These are phyloP conservation scores for Ophiostoma populinum DNA, from an alignment of 2,329 filamentous ascomycete species.

Conservation along the genomic window DNA sequence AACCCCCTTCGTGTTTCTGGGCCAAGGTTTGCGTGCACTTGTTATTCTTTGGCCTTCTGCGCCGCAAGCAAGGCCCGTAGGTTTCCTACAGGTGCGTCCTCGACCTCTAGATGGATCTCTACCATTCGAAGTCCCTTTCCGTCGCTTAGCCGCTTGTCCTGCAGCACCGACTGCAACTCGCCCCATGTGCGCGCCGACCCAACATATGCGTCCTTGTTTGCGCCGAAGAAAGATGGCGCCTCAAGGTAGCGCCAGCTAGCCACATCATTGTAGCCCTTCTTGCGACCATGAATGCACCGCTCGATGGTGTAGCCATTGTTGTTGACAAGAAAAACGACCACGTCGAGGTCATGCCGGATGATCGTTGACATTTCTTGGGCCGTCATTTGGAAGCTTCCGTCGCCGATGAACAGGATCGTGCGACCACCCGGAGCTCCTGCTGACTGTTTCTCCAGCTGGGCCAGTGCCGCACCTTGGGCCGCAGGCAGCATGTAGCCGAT, in stretches of 20 bases:
- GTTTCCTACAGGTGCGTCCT: neutral
- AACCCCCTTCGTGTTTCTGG: too few species aligned
- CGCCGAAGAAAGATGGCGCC: neutral
- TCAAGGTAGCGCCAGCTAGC: conserved; percentile 1
- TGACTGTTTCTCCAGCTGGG: neutral
- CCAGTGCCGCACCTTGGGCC: neutral
- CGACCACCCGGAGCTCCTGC: neutral
- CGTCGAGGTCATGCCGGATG: neutral
- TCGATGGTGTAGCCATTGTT: conserved; percentile 2
- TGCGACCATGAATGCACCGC: conserved; percentile 1
- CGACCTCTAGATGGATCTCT: conserved; percentile 1
- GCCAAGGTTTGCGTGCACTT: too few species aligned
- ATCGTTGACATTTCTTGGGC: neutral
- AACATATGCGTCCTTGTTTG: neutral
- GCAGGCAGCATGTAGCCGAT: conserved; percentile 2
- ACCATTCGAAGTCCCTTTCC: conserved; percentile 1
- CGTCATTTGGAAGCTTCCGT: conserved; percentile 1
- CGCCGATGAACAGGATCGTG: neutral
- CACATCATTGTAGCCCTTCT: neutral
- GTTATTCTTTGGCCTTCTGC: neutral
- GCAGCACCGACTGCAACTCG: neutral
- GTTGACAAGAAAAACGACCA: neutral
- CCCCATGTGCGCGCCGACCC: conserved; percentile 1
- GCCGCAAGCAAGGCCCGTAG: neutral
- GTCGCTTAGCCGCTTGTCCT: neutral